Evolutionary conservation across 192 early-diverging fungal genomes (phyloP).

Genomic region (Podila clonocystis): DNA sequence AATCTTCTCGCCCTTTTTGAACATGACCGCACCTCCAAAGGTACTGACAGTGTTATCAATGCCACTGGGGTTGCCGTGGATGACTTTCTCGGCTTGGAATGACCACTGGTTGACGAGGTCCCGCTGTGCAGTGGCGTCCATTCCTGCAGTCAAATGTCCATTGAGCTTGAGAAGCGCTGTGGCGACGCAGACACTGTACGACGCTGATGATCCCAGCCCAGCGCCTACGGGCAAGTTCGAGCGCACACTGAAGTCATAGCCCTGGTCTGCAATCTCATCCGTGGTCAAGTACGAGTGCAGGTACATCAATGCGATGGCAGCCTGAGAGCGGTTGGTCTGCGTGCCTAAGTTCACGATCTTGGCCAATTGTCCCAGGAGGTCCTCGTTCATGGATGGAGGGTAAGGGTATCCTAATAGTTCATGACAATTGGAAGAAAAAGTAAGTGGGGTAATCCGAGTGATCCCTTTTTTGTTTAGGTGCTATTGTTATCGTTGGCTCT

Average conservation of each 20-base stretch:
- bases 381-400: slow-evolving; percentile 49
- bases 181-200: slow-evolving; percentile 84
- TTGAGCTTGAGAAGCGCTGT: slow-evolving; percentile 71
- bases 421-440: background rate
- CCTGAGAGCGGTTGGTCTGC: slow-evolving; percentile 40
- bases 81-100: slow-evolving; percentile 91
- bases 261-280: slow-evolving; percentile 20
- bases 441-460: background rate
- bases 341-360: slow-evolving; percentile 40
- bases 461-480: too few species aligned
- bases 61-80: slow-evolving; percentile 95
- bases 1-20: slow-evolving; percentile 49
- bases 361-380: slow-evolving; percentile 28
- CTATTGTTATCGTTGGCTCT: too few species aligned
- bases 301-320: slow-evolving; percentile 71
- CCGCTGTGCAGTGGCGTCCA: slow-evolving; percentile 9
- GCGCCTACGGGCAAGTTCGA: slow-evolving; percentile 91
- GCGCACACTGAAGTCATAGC: slow-evolving; percentile 72
- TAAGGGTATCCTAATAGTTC: slow-evolving; percentile 34
- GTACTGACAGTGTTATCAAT: slow-evolving; percentile 94
- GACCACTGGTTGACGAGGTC: slow-evolving; percentile 89
- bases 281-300: slow-evolving; percentile 67
- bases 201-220: slow-evolving; percentile 96
- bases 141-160: slow-evolving; percentile 27
- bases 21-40: slow-evolving; percentile 68